Evolutionary conservation across 495 filamentous ascomycete genomes (phyloP).

Genomic region (Aspergillus olivimuriae): DNA sequence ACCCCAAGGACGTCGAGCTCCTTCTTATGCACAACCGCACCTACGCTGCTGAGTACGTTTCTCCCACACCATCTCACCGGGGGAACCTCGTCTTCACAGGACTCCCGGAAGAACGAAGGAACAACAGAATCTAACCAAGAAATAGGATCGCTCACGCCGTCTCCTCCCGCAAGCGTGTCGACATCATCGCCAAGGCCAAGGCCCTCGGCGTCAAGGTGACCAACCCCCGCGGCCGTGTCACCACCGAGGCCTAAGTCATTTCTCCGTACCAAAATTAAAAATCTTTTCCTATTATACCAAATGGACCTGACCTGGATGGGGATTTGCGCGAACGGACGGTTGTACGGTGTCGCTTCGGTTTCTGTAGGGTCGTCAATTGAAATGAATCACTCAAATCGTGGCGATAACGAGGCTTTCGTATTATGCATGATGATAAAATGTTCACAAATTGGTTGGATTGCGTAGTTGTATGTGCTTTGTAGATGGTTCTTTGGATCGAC

Average conservation of each 20-base stretch:
- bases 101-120: too few species aligned
- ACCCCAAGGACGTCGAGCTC: conserved; percentile 89
- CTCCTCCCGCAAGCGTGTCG: conserved; percentile 95
- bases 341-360: conserved; percentile 10
- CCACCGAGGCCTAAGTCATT: conserved; percentile 80
- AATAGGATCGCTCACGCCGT: conserved; percentile 90
- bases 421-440: too few species aligned
- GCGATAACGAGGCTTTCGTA: conserved; percentile 13
- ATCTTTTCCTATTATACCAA: background rate
- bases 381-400: conserved; percentile 9
- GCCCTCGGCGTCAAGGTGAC: conserved; percentile 97
- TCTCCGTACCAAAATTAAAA: conserved; percentile 14
- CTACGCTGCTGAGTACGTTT: conserved; percentile 91
- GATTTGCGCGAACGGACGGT: background rate
- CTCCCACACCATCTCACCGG: background rate
- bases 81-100: too few species aligned
- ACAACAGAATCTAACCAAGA: conserved; percentile 7
- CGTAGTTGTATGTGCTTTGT: too few species aligned
- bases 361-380: conserved; percentile 13
- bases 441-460: too few species aligned
- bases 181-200: conserved; percentile 94
- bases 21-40: conserved; percentile 99
- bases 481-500: too few species aligned
- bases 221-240: conserved; percentile 97
- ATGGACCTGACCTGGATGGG: background rate